Evolutionary conservation across 2,329 filamentous ascomycete genomes (phyloP).

Genomic region (Pseudogymnoascus pannorum): DNA sequence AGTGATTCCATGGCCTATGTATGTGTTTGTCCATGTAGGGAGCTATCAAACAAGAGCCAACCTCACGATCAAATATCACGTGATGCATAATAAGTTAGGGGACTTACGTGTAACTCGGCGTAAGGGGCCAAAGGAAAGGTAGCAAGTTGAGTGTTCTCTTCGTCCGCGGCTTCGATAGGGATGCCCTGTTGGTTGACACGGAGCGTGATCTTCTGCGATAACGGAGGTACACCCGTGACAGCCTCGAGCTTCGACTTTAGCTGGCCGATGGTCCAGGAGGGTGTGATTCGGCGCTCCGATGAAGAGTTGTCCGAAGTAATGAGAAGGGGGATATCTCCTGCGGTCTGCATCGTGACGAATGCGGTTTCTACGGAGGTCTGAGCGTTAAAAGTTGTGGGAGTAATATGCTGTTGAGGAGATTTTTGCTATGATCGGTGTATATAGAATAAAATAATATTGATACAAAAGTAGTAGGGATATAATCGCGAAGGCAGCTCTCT

Average conservation of each 20-base stretch:
- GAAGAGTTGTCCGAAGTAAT: constrained; percentile 69
- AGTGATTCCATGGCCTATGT: not conserved
- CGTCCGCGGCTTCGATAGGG: constrained; percentile 61
- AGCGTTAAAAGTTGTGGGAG: not conserved
- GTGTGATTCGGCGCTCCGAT: constrained; percentile 85
- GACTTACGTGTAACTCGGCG: constrained; percentile 72
- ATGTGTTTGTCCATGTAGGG: not conserved
- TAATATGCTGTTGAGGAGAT: not conserved
- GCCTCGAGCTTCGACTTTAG: constrained; percentile 85
- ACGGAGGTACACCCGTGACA: constrained; percentile 83
- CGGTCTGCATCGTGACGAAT: constrained; percentile 33
- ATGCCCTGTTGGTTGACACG: constrained; percentile 57
- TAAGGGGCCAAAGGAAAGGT: constrained; percentile 64
- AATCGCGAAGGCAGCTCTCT: not conserved
- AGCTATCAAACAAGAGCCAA: not conserved
- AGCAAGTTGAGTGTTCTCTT: constrained; percentile 60
- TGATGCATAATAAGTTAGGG: not conserved
- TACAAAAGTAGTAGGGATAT: not conserved
- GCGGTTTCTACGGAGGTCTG: not conserved
- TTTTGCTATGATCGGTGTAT: not conserved
- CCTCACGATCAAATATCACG: not conserved
- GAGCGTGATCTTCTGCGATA: constrained; percentile 67
- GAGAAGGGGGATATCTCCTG: constrained; percentile 68
- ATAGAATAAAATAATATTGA: constrained; percentile 5
- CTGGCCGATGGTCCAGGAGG: constrained; percentile 80